Conservation (phyloP, 1,284 basidiomycete species). For the Trametes hirsuta region DNA sequence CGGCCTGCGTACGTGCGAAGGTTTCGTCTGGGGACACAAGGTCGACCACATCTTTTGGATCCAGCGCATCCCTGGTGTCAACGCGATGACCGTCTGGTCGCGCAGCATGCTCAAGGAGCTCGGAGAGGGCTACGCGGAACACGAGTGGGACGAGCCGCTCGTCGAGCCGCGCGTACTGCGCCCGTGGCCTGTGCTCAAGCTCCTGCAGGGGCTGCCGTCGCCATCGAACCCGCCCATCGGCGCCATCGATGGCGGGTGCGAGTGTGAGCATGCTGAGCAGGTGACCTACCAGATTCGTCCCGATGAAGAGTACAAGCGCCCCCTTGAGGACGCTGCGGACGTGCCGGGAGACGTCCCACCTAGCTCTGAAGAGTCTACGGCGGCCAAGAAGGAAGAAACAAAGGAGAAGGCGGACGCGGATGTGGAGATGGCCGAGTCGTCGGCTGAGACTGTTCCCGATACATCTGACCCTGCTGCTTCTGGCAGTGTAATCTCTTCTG, state of each 20-base stretch:
- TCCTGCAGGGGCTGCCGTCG: slow-evolving; percentile 10
- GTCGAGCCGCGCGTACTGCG: slow-evolving; percentile 23
- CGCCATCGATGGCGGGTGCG: slow-evolving; percentile 14
- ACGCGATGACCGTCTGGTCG: slow-evolving; percentile 35
- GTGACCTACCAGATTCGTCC: slow-evolving; percentile 12
- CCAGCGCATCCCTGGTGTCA: slow-evolving; percentile 30
- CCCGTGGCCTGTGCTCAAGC: slow-evolving; percentile 33
- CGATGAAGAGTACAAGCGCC: neutral
- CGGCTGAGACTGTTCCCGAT: neutral
- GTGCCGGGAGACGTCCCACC: neutral
- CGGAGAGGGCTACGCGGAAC: slow-evolving; percentile 32
- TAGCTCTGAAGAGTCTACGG: too few species aligned
- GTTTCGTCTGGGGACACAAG: slow-evolving; percentile 38
- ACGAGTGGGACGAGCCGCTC: slow-evolving; percentile 26
- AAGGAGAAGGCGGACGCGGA: neutral
- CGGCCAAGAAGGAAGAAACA: neutral
- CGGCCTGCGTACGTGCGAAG: slow-evolving; percentile 35
- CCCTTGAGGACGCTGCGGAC: neutral
- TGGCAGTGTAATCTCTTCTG: too few species aligned
- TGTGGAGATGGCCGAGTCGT: neutral
- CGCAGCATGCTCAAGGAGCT: slow-evolving; percentile 40
- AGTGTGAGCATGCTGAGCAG: slow-evolving; percentile 14
- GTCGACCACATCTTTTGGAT: slow-evolving; percentile 36
- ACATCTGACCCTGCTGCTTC: neutral
- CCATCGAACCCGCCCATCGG: slow-evolving; percentile 5